phyloP scores from a whole-genome alignment of 208 protist species.

The Eutreptiella sp. region DNA sequence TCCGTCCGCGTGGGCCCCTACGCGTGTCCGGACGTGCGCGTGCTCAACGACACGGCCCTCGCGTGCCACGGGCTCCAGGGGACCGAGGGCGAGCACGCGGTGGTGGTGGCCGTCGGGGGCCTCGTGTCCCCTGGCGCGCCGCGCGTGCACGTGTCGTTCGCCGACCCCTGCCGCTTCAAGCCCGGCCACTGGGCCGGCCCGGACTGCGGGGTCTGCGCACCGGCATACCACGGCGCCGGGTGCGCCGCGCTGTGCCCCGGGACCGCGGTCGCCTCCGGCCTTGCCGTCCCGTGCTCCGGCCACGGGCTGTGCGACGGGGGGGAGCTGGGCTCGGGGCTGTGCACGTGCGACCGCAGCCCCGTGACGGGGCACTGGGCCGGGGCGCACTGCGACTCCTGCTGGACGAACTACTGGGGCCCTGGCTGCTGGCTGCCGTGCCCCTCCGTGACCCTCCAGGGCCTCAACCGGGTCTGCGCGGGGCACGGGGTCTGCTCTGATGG shows the following conservation, averaged over 20 bases:
- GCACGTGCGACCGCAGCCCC: conserved; percentile 1
- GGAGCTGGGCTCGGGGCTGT: not conserved
- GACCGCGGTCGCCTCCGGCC: too few species aligned
- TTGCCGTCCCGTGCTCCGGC: not conserved
- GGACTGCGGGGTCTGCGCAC: conserved; percentile 9
- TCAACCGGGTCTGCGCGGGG: not conserved
- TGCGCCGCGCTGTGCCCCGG: conserved; percentile 15
- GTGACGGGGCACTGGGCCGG: conserved; percentile 3
- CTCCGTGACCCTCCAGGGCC: conserved; percentile 8
- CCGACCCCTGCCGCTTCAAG: too few species aligned
- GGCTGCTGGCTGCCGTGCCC: conserved; percentile 8
- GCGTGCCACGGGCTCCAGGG: too few species aligned
- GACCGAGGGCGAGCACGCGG: too few species aligned
- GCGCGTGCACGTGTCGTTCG: too few species aligned
- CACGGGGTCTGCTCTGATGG: conserved; percentile 23
- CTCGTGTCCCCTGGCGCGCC: too few species aligned
- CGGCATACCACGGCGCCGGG: conserved; percentile 8
- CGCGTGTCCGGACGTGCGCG: conserved; percentile 32
- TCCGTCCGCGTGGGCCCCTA: too few species aligned
- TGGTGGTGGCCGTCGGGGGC: too few species aligned
- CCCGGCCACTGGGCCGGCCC: conserved; percentile 22
- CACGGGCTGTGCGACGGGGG: conserved; percentile 19
- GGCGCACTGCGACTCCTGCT: not conserved
- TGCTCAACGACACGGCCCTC: conserved; percentile 37
- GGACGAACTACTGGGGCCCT: not conserved